A percentile compares a stretch with the other conserved stretches of the same genome.
phyloP scores from a whole-genome alignment of 2,329 filamentous ascomycete genomes.

The Plectosphaerella plurivora region DNA sequence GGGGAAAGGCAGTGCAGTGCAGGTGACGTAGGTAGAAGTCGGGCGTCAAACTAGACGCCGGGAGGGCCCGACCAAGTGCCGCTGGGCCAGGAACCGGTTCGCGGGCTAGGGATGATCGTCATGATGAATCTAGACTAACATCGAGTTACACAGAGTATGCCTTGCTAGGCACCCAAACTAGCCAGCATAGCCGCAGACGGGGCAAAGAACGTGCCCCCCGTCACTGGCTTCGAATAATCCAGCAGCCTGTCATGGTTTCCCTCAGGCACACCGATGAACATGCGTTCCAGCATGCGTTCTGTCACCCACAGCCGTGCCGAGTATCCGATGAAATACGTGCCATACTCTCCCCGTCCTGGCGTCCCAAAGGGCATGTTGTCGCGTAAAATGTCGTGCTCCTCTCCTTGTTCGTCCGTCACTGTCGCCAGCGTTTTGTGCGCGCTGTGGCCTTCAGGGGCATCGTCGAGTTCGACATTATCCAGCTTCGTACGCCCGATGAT shows the following conservation, averaged over 20 bases:
- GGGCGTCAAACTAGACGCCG: too few species aligned
- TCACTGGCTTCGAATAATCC: slow-evolving; percentile 48
- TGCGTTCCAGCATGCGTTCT: slow-evolving; percentile 53
- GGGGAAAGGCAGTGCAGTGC: too few species aligned
- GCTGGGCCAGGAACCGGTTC: too few species aligned
- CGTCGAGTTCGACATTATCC: slow-evolving; percentile 53
- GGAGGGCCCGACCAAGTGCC: too few species aligned
- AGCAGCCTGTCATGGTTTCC: slow-evolving; percentile 52
- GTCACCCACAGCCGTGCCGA: slow-evolving; percentile 49
- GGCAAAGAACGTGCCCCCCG: slow-evolving; percentile 50
- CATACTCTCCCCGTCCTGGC: slow-evolving; percentile 44
- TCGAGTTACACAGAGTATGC: too few species aligned
- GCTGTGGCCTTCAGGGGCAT: slow-evolving; percentile 39
- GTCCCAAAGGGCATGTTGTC: slow-evolving; percentile 60
- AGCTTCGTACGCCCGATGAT: slow-evolving; percentile 54
- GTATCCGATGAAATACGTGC: slow-evolving; percentile 57
- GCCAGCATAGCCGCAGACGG: slow-evolving; percentile 34
- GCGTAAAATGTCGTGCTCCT: slow-evolving; percentile 48
- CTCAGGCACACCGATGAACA: slow-evolving; percentile 51
- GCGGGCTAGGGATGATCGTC: too few species aligned
- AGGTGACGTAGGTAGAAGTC: too few species aligned
- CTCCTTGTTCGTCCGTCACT: slow-evolving; percentile 43
- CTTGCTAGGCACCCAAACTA: too few species aligned
- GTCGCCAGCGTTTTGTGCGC: slow-evolving; percentile 53
- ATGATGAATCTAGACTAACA: too few species aligned